Evolutionary conservation across 2,329 filamentous ascomycete genomes (phyloP), one percentile per base, ranked within the genome.

Genomic region (Arachnomyces sp.): DNA sequence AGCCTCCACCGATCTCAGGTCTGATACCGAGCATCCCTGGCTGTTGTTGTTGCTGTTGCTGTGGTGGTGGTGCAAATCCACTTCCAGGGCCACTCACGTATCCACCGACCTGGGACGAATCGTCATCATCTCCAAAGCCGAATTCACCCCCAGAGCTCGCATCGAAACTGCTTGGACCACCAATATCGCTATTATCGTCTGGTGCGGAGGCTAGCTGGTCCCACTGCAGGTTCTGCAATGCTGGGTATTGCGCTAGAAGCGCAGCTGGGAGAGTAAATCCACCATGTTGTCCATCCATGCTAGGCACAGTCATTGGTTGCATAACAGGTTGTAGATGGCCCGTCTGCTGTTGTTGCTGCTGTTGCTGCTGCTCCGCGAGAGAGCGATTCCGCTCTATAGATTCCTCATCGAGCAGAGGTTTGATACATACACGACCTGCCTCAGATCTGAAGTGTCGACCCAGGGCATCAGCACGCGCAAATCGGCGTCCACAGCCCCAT

Each of bases 381-480:
- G 74, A 68, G 34, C 83, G 79, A 55, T 93, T 84, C 28, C 87
- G 74, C 54, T 93, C 88, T 28, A 81, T 68, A 40, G 88, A 83
- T 68, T 98, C 92, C 64, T 98, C 92, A 49, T 98, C 92, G 1
- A 98, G 74, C 9, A 98, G 68, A n/a, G 92, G 89, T 53, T 94
- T 94, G 65, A 98, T 98, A 58, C 92, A 98, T 39, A 95, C 85
- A 25, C 92, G 79, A 5, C 92, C 92, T 2, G 92, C 92, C 66
- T 98, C 92, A 2, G 87, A 94, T 39, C 92, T 77, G 70, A 98
- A 98, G 66, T 95, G 92, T 8, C 89, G 78, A 2, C 92, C 92
- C 2, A 98, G 73, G 4, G 92, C 92, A 67, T 98, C 92, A 4
- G 92, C 92, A 52, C 92, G 85, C 12, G 92, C 92, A 61, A 98